phyloP scores from a whole-genome alignment of 768 basidiomycete species.

The Sarcodon sp. region DNA sequence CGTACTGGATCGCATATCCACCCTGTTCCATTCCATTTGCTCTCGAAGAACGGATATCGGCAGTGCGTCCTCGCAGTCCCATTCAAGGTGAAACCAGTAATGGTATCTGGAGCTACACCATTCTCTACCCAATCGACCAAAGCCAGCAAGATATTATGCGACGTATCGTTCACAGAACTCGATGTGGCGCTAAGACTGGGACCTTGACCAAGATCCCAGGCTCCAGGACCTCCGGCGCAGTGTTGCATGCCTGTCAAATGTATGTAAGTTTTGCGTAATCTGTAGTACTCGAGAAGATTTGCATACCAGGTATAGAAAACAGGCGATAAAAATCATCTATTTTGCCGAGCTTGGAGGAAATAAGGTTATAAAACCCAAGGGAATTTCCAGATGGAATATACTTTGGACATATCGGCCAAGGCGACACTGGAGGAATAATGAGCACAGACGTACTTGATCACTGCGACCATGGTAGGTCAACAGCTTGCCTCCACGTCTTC shows the following conservation, averaged over 20 bases:
- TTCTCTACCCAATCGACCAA: background rate
- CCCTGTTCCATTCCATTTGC: background rate
- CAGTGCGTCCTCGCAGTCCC: background rate
- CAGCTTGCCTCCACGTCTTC: background rate
- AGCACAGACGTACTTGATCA: background rate
- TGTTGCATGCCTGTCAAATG: background rate
- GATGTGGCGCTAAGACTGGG: background rate
- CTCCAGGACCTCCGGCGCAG: background rate
- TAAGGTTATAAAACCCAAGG: background rate
- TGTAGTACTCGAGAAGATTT: too few relatives aligned
- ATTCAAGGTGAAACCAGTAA: background rate
- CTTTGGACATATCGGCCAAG: background rate
- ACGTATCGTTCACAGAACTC: background rate
- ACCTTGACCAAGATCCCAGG: background rate
- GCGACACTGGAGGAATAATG: background rate
- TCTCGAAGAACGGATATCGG: background rate
- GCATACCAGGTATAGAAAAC: background rate
- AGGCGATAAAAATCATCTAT: background rate
- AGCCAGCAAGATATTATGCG: background rate
- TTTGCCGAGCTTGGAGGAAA: background rate
- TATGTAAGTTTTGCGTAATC: too few relatives aligned
- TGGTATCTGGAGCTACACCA: background rate
- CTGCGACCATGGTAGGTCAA: background rate
- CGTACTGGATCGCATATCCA: background rate
- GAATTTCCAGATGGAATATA: background rate